Base-by-base conservation (phyloP, 306 rosid species). In the Rubus idaeus region DNA sequence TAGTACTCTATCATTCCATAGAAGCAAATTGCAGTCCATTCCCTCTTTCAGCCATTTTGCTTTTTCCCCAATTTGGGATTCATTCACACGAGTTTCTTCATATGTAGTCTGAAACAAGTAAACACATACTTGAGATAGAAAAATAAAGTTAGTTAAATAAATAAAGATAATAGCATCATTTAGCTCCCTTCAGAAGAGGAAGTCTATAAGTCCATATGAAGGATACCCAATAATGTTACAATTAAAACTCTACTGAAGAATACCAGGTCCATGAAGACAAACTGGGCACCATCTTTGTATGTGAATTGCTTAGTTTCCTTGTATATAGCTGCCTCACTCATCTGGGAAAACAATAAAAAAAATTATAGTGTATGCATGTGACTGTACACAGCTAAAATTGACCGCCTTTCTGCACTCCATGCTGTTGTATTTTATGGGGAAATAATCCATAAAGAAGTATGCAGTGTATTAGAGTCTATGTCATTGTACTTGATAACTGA, bases 211-310 rank as follows among this genome's bases (percentile, higher is more conserved):
- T 46, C 8, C 41, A 50, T 35, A 50, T 13, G 44, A 51, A 71
- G 30, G 23, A 37, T 52, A 71, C 58, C 47, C 13, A 5, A 10
- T 44, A 26, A 41, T 45, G 21, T 9, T 60, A 63, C 1, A 45
- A 60, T 42, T 73, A 14, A 10, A 42, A 16, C 51, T 72, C 65
- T 3, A 80, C 58, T 52, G 75, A 76, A 79, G 79, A 70, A 80
- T 95, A 95, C 99, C 97, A 90, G 84, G 87, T 95, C 99, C 99
- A 95, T 95, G 85, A 95, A 95, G 85, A 92, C 96, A 80, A 76
- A 95, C 79, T 95, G 99, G 60, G 86, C 50, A 70, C 97, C 99
- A 42, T 95, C 99, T 87, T 92, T 95, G 81, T 95, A 92, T 30
- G 97, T 90, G 85, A 92, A 92, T 78, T 95, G 97, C 84, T 95